phyloP scores from a whole-genome alignment of 1,284 basidiomycete species.

The Fistulinella cinereoalba region DNA sequence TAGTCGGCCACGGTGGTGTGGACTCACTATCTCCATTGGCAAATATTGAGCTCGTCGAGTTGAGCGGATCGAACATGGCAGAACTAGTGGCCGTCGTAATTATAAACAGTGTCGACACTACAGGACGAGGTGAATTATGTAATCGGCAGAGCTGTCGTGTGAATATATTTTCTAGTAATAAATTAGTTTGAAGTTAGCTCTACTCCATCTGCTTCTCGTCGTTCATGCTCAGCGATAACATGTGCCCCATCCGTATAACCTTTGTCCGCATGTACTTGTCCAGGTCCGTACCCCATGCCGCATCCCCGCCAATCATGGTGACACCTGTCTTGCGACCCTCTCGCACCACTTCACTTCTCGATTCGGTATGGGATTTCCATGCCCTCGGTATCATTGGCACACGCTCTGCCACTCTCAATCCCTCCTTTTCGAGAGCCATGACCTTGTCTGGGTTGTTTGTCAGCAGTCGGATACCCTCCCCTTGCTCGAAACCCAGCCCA shows the following conservation, averaged over 20 bases:
- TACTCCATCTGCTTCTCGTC: conserved; percentile 8
- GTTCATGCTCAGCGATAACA: conserved; percentile 62
- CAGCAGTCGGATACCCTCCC: conserved; percentile 74
- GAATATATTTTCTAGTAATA: too few species aligned
- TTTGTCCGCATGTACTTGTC: conserved; percentile 97
- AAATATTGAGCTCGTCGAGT: conserved; percentile 47
- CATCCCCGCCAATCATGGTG: conserved; percentile 81
- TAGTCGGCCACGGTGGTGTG: conserved; percentile 57
- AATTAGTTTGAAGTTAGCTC: too few species aligned
- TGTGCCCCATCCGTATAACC: conserved; percentile 94
- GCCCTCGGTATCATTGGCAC: conserved; percentile 94
- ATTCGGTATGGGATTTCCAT: conserved; percentile 52
- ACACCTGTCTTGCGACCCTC: conserved; percentile 59
- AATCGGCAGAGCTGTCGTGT: too few species aligned
- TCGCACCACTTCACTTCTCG: conserved; percentile 36
- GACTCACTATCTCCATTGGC: conserved; percentile 36
- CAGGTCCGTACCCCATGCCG: conserved; percentile 82
- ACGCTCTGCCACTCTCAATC: conserved; percentile 78
- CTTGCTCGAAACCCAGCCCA: conserved; percentile 60
- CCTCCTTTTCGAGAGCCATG: conserved; percentile 81
- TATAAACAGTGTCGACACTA: background rate
- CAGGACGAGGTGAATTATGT: conserved; percentile 15
- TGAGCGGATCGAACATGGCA: conserved; percentile 55
- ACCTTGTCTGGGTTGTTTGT: conserved; percentile 99
- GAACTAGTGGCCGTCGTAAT: background rate